A percentile compares a stretch with the other conserved stretches of the same genome.
These are phyloP conservation scores for Neohortaea acidophila DNA, from an alignment of 495 filamentous ascomycete species.

Conservation along the genomic window DNA sequence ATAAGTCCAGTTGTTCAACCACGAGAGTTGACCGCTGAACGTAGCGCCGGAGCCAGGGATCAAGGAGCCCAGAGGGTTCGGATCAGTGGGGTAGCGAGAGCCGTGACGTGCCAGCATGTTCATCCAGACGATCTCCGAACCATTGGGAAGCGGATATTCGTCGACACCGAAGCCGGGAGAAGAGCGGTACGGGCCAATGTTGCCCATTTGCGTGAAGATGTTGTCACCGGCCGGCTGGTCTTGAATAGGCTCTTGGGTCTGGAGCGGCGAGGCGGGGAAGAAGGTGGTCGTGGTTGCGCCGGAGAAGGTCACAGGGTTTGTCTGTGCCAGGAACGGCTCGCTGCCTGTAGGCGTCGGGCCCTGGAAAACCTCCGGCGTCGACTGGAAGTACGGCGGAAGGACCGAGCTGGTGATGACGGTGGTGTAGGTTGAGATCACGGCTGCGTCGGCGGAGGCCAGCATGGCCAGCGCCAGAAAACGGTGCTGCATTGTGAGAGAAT, in stretches of 20 bases:
- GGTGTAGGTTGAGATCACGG: not conserved
- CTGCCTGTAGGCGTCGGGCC: conserved; percentile 42
- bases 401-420: not conserved
- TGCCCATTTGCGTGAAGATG: not conserved
- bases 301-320: conserved; percentile 35
- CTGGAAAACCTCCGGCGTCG: conserved; percentile 27
- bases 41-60: too few relatives aligned
- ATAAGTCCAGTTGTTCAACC: conserved; percentile 38
- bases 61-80: not conserved
- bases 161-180: conserved; percentile 4
- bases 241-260: too few relatives aligned
- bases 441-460: not conserved
- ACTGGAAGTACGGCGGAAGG: conserved; percentile 36
- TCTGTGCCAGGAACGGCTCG: conserved; percentile 42
- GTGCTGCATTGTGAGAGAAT: too few relatives aligned
- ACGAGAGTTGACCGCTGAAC: conserved; percentile 35
- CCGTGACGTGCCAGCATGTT: conserved; percentile 8
- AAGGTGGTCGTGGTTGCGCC: conserved; percentile 28
- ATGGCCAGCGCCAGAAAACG: too few relatives aligned
- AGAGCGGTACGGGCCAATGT: not conserved
- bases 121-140: conserved; percentile 8
- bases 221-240: too few relatives aligned
- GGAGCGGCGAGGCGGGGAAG: conserved; percentile 41
- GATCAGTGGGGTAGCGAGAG: conserved; percentile 5
- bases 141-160: conserved; percentile 6